Evolutionary conservation across 1,284 basidiomycete genomes (phyloP), one percentile per base, ranked within the genome.

Genomic region (Caloboletus inedulis): DNA sequence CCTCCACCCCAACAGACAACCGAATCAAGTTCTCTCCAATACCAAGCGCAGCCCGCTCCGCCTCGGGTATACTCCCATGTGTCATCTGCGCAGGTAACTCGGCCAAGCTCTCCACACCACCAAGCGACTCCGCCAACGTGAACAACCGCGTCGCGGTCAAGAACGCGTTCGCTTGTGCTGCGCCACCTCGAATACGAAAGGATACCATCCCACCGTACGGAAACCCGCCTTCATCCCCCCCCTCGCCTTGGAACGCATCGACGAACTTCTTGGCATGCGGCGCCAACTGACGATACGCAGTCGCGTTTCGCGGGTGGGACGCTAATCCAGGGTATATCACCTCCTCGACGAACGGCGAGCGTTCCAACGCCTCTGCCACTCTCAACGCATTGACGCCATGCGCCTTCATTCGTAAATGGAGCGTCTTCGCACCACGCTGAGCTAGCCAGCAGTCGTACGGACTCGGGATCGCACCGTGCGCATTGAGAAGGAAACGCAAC

Each of bases 371-470:
- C 16, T 76, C 74, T 0, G 94, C 93, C 30, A 98, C 77, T 4
- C 75, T 74, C 6, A 98, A 75, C 4, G 92, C 95, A 61, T 93
- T 95, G 43, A 79, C 58, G 1, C 94, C 94, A 63, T 98, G 94
- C 34, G 86, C 82, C 57, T 89, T 83, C 85, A 95, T 93, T 36
- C 94, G 81, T 3, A 97, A 74, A 53, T 86, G 82, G 5, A 97
- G 82, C 7, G 95, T 98, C 79, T 98, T 98, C 57, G 88, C 80
- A 13, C 94, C 94, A 21, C 95, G 84, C 68, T 94, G 89, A 4
- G 91, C 89, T 48, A 98, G 84, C 89, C 92, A 97, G 63, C 79
- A 87, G 73, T 98, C 96, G 69, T 91, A 89, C 2, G 95, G 77
- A 35, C 89, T 91, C 0, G 94, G 93, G 0, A 94, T 82, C 9